Base-by-base conservation (phyloP, 225 moss, liverwort and hornwort species). In the Ulota crispa region DNA sequence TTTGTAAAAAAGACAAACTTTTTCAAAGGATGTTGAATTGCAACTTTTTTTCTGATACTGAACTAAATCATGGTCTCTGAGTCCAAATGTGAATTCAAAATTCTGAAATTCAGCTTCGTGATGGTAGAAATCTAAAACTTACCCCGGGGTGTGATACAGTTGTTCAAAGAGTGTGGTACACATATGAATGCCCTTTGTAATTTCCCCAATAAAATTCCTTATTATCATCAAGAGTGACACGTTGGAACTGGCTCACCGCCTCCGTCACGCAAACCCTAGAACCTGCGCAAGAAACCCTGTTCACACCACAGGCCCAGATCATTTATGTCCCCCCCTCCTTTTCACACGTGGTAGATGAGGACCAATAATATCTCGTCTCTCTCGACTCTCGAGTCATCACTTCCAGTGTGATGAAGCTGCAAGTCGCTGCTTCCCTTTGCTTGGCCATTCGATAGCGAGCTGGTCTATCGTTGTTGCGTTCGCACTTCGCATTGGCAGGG, bases 291-390 rank as follows among this genome's bases (percentile, higher is more conserved):
- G 0, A 15, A 15, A 8, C n/a, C 18, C 0, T 16, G 66, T 56
- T 66, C 65, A 73, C 73, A 55, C 42, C 0, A 0, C 62, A 0
- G 18, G n/a, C 15, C 59, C 9, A 1, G n/a, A 31, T 78, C 18
- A 19, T 54, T 78, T 34, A 78, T 26, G 11, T 20, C 1, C n/a
- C 16, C 4, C 0, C 19, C 19, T 5, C 60, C 15, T 27, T 43
- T 79, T 79, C 31, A 72, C 41, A 59, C 61, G 3, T 5, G 34
- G 69, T 39, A 2, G 69, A 62, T 54, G 61, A 6, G 3, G 72
- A 59, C 42, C 62, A 72, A 54, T 67, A 68, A 83, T 77, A 80
- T 80, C 86, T 80, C 34, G 16, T 43, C 78, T 42, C 81, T 30
- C 66, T 30, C 52, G 15, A 39, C 81, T 30, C 66, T 30, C 52